phyloP scores from a whole-genome alignment of 2,329 filamentous ascomycete genomes.

The Trichoderma sp. region DNA sequence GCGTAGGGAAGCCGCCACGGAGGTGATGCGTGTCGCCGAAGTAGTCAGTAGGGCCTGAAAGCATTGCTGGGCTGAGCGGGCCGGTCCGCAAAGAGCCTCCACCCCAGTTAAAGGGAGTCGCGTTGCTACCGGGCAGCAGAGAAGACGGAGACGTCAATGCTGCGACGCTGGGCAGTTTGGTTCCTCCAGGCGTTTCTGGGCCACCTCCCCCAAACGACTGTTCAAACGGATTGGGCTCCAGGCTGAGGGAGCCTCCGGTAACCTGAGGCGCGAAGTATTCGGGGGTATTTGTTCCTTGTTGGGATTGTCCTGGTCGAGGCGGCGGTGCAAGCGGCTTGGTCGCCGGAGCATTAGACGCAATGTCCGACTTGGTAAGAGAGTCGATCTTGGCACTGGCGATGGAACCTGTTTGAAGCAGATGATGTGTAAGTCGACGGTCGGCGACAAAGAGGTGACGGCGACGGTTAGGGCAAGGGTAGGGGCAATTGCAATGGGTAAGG shows the following conservation, averaged over 20 bases:
- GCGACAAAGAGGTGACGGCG: neutral
- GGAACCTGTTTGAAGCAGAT: slow-evolving; percentile 34
- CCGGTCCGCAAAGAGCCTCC: slow-evolving; percentile 84
- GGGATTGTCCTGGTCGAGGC: slow-evolving; percentile 57
- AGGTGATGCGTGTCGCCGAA: slow-evolving; percentile 78
- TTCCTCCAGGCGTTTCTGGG: slow-evolving; percentile 77
- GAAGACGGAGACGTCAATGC: slow-evolving; percentile 87
- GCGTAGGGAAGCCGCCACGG: slow-evolving; percentile 83
- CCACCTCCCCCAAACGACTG: slow-evolving; percentile 74
- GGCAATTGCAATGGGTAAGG: neutral
- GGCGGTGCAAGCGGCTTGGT: slow-evolving; percentile 68
- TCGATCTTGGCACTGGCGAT: slow-evolving; percentile 48
- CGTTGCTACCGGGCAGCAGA: slow-evolving; percentile 69
- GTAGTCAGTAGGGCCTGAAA: slow-evolving; percentile 88
- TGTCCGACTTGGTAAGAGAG: slow-evolving; percentile 47
- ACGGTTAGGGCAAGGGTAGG: neutral
- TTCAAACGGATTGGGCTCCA: slow-evolving; percentile 96
- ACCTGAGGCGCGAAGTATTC: slow-evolving; percentile 67
- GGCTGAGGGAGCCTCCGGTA: slow-evolving; percentile 54
- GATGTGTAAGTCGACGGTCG: slow-evolving; percentile 4
- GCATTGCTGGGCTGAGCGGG: slow-evolving; percentile 94
- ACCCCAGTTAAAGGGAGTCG: slow-evolving; percentile 74
- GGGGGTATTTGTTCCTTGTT: slow-evolving; percentile 51
- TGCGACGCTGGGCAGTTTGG: slow-evolving; percentile 83
- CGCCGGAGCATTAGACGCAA: slow-evolving; percentile 53